These are phyloP conservation scores for Backusella circina DNA, from an alignment of 192 early-diverging fungal genomes.

Conservation along the genomic window DNA sequence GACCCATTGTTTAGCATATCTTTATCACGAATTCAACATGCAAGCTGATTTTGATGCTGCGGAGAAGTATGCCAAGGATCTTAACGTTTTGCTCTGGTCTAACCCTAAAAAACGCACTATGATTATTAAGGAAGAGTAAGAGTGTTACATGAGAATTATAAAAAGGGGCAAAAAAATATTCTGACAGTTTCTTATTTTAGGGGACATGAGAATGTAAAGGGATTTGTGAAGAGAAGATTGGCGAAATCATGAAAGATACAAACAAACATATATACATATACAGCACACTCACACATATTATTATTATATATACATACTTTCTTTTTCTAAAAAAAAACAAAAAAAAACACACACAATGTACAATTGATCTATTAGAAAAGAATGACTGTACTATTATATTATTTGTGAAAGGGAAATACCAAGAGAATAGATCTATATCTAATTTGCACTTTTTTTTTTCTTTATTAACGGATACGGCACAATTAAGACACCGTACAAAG, in stretches of 20 bases:
- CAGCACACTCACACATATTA: too few relatives aligned
- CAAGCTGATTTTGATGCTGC: conserved; percentile 71
- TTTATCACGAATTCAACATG: conserved; percentile 77
- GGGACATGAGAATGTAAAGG: conserved; percentile 31
- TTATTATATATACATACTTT: not conserved
- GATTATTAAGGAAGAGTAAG: conserved; percentile 61
- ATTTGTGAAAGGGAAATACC: not conserved
- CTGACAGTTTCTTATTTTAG: conserved; percentile 9
- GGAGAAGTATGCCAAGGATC: conserved; percentile 70
- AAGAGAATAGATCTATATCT: not conserved
- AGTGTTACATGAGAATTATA: not conserved
- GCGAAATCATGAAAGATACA: not conserved
- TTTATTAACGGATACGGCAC: not conserved
- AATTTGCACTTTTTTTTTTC: not conserved
- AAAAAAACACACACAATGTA: too few relatives aligned
- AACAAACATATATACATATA: not conserved
- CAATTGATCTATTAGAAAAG: not conserved
- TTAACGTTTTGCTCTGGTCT: conserved; percentile 77
- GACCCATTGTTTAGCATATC: conserved; percentile 33
- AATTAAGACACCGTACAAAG: not conserved
- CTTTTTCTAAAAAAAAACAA: not conserved
- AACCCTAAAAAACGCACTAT: conserved; percentile 66
- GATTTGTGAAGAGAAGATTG: conserved; percentile 28
- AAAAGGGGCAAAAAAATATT: not conserved
- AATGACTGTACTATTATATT: not conserved